Conservation (phyloP, 108 stramenopile genomes). For the Skeletonema costatum region DNA sequence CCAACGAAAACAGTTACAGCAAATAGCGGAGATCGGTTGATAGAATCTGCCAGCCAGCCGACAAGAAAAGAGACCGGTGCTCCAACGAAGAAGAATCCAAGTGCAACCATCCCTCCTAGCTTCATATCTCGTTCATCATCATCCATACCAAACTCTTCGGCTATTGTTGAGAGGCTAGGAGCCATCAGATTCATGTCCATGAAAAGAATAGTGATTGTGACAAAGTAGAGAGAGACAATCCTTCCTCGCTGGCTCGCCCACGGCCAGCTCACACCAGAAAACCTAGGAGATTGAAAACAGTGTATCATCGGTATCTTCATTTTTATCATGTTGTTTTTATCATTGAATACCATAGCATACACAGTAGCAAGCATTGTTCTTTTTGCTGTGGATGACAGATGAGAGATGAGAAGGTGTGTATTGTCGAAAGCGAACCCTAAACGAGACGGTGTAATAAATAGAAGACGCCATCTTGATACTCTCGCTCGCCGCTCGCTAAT, state of each 20-base stretch:
- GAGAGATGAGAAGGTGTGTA: no score
- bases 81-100: slow-evolving; percentile 66
- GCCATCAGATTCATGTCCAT: slow-evolving; percentile 88
- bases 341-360: no score
- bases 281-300: background rate
- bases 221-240: slow-evolving; percentile 58
- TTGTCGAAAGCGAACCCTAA: no score
- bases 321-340: background rate
- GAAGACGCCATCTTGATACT: no score
- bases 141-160: slow-evolving; percentile 82
- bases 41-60: slow-evolving; percentile 58
- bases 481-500: no score
- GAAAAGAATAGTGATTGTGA: slow-evolving; percentile 71
- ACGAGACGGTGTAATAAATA: no score
- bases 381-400: no score
- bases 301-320: background rate
- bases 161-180: slow-evolving; percentile 79
- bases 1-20: slow-evolving; percentile 77
- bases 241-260: slow-evolving; percentile 3
- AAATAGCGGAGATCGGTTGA: slow-evolving; percentile 59
- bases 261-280: background rate
- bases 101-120: slow-evolving; percentile 44
- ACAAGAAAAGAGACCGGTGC: slow-evolving; percentile 76
- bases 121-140: slow-evolving; percentile 53
- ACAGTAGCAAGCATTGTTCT: no score